Conservation (phyloP, 2,329 filamentous ascomycete species). For the Beauveria medogensis region DNA sequence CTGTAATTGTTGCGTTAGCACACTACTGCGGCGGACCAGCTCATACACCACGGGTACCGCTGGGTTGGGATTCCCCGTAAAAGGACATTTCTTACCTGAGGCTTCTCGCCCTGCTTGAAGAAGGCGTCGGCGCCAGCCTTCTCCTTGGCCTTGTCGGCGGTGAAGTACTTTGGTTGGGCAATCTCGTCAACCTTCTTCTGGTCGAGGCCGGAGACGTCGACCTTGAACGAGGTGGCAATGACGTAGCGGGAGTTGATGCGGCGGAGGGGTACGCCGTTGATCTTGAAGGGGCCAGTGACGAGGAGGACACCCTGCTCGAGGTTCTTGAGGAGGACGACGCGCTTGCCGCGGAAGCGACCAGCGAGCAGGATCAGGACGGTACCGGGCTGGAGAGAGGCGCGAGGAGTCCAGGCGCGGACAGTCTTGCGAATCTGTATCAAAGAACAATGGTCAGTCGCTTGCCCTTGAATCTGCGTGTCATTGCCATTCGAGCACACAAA, state of each 20-base stretch:
- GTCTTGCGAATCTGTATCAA: conserved; percentile 78
- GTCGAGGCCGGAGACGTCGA: conserved; percentile 81
- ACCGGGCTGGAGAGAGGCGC: conserved; percentile 84
- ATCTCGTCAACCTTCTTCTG: conserved; percentile 79
- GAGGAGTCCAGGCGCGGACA: conserved; percentile 77
- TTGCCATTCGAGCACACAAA: conserved; percentile 5
- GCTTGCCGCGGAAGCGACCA: conserved; percentile 99
- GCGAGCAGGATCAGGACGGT: conserved; percentile 98
- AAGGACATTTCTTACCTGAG: conserved; percentile 59
- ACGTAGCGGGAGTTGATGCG: conserved; percentile 90
- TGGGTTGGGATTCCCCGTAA: too few relatives aligned
- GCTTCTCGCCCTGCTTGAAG: conserved; percentile 99
- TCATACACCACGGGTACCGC: too few relatives aligned
- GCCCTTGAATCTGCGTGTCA: background rate
- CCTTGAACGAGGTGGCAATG: conserved; percentile 80
- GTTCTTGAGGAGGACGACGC: conserved; percentile 96
- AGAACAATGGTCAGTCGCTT: conserved; percentile 15
- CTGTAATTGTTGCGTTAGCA: conserved; percentile 46
- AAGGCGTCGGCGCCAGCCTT: conserved; percentile 97
- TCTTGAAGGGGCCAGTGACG: conserved; percentile 99
- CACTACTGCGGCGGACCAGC: background rate
- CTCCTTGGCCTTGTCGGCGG: conserved; percentile 87
- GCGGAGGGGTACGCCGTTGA: conserved; percentile 97
- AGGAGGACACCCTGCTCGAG: conserved; percentile 97
- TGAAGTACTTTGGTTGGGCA: conserved; percentile 82